Base-by-base conservation (phyloP, 2,329 filamentous ascomycete genomes). In the Scorias spongiosa region DNA sequence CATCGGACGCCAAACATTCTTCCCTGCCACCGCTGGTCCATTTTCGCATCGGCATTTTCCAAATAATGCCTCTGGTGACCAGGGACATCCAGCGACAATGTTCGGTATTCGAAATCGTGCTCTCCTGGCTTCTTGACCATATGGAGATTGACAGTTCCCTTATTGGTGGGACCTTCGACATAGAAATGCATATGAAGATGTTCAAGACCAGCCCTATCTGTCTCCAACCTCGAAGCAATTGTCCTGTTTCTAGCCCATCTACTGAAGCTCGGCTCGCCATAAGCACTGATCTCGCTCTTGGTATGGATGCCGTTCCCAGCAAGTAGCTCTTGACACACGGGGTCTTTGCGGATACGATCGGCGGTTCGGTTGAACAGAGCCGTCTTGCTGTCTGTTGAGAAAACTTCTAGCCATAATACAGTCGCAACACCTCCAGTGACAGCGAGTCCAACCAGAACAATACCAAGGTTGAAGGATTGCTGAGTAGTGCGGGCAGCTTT, bases 301-400 rank as follows among this genome's bases (percentile, higher is more conserved):
- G 72, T 65, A 30, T 83, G 48, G 26, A 51, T 48, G 14, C 57
- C 59, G 8, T 54, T 65, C 12, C 85, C 78, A 11, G 87, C 87
- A 1, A 96, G 73, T 6, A 93, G 60, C 45, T 81, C 76, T 26
- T 79, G 68, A 57, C 84, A 93, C 45, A 76, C 70, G 0, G 74
- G 61, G 57, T 93, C 82, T 42, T 74, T 71, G 59, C 81, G 84
- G 59, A 96, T 79, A 48, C 79, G 78, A 56, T 84, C 76, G 40
- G 93, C 82, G 1, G 85, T 84, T 49, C 83, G 80, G 66, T 93
- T 93, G 71, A 93, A 95, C 59, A 91, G 79, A 45, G 79, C 76
- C 12, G 82, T 89, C 63, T 86, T 88, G 68, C 84, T 91, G 57
- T 88, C 81, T 15, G 83, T 47, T 3, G 83, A 82, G 62, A 93